Evolutionary conservation across 2,329 filamentous ascomycete species (phyloP).

Genomic region (Thelonectria blattea): DNA sequence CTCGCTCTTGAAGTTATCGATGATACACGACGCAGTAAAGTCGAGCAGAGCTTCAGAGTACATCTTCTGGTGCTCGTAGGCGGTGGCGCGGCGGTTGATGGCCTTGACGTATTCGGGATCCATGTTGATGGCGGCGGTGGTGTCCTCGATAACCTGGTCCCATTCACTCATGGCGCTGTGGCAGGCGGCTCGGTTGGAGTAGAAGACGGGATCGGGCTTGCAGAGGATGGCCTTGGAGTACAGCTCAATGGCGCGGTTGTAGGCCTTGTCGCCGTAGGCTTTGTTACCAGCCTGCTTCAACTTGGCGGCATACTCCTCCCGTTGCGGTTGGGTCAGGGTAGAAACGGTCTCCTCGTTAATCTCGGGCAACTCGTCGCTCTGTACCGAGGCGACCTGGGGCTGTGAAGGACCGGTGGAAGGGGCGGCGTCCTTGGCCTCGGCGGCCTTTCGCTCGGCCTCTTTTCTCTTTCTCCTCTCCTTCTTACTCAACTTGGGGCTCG

Average conservation of each 20-base stretch:
- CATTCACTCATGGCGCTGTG: constrained; percentile 92
- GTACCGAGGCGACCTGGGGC: constrained; percentile 58
- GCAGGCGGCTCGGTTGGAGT: constrained; percentile 97
- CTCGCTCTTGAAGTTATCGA: constrained; percentile 95
- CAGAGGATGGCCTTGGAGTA: constrained; percentile 96
- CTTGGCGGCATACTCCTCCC: constrained; percentile 86
- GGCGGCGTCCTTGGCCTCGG: constrained; percentile 49
- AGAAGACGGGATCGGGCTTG: constrained; percentile 97
- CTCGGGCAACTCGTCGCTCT: constrained; percentile 72
- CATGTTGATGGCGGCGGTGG: constrained; percentile 90
- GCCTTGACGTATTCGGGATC: constrained; percentile 98
- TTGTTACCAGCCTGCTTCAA: constrained; percentile 96
- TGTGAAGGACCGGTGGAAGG: constrained; percentile 43
- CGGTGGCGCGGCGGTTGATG: constrained; percentile 92
- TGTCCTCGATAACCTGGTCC: constrained; percentile 97
- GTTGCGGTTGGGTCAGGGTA: constrained; percentile 65
- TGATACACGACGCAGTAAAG: constrained; percentile 98
- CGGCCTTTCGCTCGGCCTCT: constrained; percentile 70
- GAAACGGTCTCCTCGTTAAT: constrained; percentile 63
- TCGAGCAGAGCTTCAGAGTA: constrained; percentile 95
- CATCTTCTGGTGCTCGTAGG: constrained; percentile 90
- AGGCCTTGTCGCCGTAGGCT: constrained; percentile 92
- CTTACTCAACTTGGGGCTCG: constrained; percentile 78
- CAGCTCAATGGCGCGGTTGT: constrained; percentile 89
- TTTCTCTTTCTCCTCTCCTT: constrained; percentile 90